These are phyloP conservation scores for Cyphellophora attinorum DNA, from an alignment of 2,329 filamentous ascomycete species.

Conservation along the genomic window DNA sequence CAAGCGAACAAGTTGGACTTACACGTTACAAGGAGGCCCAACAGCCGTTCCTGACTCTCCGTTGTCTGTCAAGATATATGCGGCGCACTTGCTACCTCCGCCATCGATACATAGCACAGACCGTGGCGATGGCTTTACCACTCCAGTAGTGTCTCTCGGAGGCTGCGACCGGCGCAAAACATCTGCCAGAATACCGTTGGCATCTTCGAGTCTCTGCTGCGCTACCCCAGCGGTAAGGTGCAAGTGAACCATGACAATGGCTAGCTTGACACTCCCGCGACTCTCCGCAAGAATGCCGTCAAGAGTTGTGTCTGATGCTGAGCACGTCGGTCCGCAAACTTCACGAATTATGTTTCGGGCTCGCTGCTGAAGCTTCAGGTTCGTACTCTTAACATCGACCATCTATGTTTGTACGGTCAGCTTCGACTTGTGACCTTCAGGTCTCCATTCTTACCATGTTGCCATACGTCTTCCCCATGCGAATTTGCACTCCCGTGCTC, in stretches of 20 bases:
- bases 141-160: no score
- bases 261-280: conserved; percentile 25
- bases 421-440: neutral
- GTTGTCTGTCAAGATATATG: conserved; percentile 22
- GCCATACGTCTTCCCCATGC: conserved; percentile 32
- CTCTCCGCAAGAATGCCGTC: conserved; percentile 22
- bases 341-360: conserved; percentile 25
- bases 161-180: no score
- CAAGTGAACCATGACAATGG: conserved; percentile 22
- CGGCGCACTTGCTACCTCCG: conserved; percentile 34
- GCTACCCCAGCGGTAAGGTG: conserved; percentile 19
- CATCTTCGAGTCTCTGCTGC: conserved; percentile 15
- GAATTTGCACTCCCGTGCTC: conserved; percentile 33
- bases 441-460: conserved; percentile 25
- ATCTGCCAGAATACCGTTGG: conserved; percentile 14
- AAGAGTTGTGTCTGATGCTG: conserved; percentile 20
- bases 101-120: conserved; percentile 32
- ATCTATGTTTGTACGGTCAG: conserved; percentile 18
- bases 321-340: no score
- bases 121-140: no score
- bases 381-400: conserved; percentile 29
- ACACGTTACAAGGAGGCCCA: conserved; percentile 31
- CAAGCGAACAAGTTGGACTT: no score
- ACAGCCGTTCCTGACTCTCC: conserved; percentile 22
- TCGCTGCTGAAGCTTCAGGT: conserved; percentile 27